Conservation (phyloP, 2,329 filamentous ascomycete species). For the Tympanopsis confertula region DNA sequence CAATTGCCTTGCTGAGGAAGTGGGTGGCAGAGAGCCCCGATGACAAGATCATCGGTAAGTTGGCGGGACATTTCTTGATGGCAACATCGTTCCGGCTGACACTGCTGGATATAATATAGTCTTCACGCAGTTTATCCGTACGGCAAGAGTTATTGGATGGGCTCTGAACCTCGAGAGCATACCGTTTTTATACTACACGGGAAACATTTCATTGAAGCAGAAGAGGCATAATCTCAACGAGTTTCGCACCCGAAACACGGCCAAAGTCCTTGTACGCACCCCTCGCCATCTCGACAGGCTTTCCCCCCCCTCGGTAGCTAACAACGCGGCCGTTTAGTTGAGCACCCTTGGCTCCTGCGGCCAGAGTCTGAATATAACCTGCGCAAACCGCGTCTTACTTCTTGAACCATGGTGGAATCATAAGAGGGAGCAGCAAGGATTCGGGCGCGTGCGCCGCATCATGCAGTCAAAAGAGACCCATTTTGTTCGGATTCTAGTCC, state of each 20-base stretch:
- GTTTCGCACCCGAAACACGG: constrained; percentile 7
- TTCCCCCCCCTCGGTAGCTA: not conserved
- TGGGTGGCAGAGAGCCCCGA: constrained; percentile 17
- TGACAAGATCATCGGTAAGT: constrained; percentile 26
- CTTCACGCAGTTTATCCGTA: constrained; percentile 20
- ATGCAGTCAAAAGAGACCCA: constrained; percentile 50
- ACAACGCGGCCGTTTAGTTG: constrained; percentile 13
- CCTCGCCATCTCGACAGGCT: constrained; percentile 5
- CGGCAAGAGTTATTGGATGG: constrained; percentile 19
- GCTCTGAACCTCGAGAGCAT: constrained; percentile 17
- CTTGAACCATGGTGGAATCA: constrained; percentile 52
- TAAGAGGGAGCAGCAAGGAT: constrained; percentile 48
- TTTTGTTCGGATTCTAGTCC: constrained; percentile 43
- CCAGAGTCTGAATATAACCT: constrained; percentile 25
- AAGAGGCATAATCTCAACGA: constrained; percentile 8
- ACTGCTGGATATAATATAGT: too few relatives aligned
- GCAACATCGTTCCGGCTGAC: too few relatives aligned
- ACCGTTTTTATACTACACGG: constrained; percentile 24
- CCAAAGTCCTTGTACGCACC: constrained; percentile 22
- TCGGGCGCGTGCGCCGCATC: constrained; percentile 47
- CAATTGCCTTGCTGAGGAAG: constrained; percentile 16
- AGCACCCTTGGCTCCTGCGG: constrained; percentile 20
- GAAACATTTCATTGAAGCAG: constrained; percentile 7
- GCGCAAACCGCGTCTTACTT: constrained; percentile 39
- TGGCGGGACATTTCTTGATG: not conserved